phyloP scores from a whole-genome alignment of 75 land plant genomes.

The Pinus tabuliformis region DNA sequence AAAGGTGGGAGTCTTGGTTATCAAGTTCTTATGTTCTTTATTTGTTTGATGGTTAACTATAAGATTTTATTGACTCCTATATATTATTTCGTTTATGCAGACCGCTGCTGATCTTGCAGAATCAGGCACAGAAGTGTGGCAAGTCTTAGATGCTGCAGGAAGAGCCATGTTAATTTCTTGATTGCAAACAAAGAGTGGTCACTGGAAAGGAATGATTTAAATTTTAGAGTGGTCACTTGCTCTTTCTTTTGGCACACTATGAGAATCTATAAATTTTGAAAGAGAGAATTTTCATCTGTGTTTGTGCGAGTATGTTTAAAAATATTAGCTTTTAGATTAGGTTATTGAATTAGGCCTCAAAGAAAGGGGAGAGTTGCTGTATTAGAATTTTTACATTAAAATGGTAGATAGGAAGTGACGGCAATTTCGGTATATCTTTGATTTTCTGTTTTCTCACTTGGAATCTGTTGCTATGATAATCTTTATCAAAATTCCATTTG shows the following conservation, averaged over 20 bases:
- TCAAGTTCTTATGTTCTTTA: neutral
- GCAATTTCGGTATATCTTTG: neutral
- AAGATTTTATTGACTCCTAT: neutral
- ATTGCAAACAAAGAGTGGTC: neutral
- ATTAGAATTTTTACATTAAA: neutral
- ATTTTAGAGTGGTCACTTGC: neutral
- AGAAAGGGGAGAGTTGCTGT: neutral
- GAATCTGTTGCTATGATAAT: neutral
- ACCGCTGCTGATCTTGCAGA: slow-evolving; percentile 68
- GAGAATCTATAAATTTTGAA: neutral
- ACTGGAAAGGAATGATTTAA: neutral
- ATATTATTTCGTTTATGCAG: slow-evolving; percentile 23
- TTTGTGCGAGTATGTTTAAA: neutral
- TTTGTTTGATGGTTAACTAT: neutral
- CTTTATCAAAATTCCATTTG: neutral
- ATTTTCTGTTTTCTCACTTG: neutral
- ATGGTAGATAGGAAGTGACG: neutral
- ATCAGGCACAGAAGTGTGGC: slow-evolving; percentile 48
- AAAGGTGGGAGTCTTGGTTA: slow-evolving; percentile 43
- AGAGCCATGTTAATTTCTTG: neutral
- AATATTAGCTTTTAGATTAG: neutral
- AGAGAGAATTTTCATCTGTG: neutral
- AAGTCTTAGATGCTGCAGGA: slow-evolving; percentile 40
- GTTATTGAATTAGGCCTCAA: neutral
- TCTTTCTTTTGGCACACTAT: neutral